A percentile compares a stretch with the other conserved stretches of the same genome.
Conservation (phyloP, 1,284 basidiomycete genomes). For the Tilletiaria anomala region DNA sequence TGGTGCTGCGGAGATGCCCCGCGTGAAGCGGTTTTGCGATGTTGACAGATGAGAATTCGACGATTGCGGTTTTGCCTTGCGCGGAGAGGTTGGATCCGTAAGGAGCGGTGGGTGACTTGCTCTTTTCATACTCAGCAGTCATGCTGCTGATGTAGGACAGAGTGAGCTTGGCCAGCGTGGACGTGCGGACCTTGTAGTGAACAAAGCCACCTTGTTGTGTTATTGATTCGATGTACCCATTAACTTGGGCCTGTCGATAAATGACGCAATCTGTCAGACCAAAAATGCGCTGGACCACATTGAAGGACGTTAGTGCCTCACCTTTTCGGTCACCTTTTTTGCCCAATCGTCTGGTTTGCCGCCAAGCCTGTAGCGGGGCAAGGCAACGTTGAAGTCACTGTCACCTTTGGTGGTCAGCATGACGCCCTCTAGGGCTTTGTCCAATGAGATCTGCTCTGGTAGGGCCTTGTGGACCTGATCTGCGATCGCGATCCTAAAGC, state of each 20-base stretch:
- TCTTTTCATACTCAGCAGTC: constrained; percentile 41
- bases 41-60: constrained; percentile 87
- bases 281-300: too few relatives aligned
- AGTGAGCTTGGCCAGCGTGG: constrained; percentile 58
- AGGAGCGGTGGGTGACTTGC: constrained; percentile 6
- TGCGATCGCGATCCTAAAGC: constrained; percentile 72
- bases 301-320: too few relatives aligned
- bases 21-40: constrained; percentile 99
- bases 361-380: constrained; percentile 75
- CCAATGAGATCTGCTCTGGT: constrained; percentile 38
- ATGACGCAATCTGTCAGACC: not conserved
- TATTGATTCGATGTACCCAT: not conserved
- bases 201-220: constrained; percentile 21
- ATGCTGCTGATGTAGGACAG: constrained; percentile 67
- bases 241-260: not conserved
- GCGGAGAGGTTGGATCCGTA: constrained; percentile 36
- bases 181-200: constrained; percentile 25
- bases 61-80: constrained; percentile 40
- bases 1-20: constrained; percentile 88
- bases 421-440: constrained; percentile 63
- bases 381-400: constrained; percentile 76
- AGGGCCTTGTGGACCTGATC: constrained; percentile 58
- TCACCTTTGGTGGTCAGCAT: constrained; percentile 75
- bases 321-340: too few relatives aligned
- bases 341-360: constrained; percentile 69